These are phyloP conservation scores for Voacanga thouarsii DNA, from an alignment of 257 asterid species.

Conservation along the genomic window DNA sequence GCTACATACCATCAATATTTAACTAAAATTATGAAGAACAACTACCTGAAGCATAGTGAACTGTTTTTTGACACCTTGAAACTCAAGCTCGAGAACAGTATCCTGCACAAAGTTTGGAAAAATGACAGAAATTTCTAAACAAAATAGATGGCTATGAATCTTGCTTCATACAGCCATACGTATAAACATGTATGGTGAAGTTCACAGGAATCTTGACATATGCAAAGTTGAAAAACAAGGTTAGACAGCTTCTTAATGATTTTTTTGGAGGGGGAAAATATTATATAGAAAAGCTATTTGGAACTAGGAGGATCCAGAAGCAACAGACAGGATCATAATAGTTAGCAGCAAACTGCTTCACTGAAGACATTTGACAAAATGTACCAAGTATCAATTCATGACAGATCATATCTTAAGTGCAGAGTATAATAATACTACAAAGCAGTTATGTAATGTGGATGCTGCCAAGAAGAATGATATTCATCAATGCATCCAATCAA, in stretches of 20 bases:
- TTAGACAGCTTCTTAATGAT: background rate
- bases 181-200: background rate
- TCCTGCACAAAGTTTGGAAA: slow-evolving; percentile 57
- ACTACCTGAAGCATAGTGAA: slow-evolving; percentile 96
- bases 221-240: background rate
- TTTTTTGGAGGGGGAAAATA: too few species aligned
- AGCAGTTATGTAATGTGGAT: background rate
- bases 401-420: background rate
- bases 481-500: background rate
- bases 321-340: background rate
- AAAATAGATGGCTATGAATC: background rate
- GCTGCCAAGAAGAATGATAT: background rate
- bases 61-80: slow-evolving; percentile 90
- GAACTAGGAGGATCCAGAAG: background rate
- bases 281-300: background rate
- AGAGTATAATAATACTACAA: background rate
- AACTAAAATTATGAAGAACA: slow-evolving; percentile 6
- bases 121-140: too few species aligned
- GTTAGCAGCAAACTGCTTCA: background rate
- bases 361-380: background rate
- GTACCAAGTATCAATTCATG: background rate
- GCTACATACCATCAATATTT: slow-evolving; percentile 11
- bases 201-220: background rate
- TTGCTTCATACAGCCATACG: background rate
- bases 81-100: slow-evolving; percentile 97